Conservation (phyloP, 2,329 filamentous ascomycete genomes). For the Ascochyta clinopodiicola region DNA sequence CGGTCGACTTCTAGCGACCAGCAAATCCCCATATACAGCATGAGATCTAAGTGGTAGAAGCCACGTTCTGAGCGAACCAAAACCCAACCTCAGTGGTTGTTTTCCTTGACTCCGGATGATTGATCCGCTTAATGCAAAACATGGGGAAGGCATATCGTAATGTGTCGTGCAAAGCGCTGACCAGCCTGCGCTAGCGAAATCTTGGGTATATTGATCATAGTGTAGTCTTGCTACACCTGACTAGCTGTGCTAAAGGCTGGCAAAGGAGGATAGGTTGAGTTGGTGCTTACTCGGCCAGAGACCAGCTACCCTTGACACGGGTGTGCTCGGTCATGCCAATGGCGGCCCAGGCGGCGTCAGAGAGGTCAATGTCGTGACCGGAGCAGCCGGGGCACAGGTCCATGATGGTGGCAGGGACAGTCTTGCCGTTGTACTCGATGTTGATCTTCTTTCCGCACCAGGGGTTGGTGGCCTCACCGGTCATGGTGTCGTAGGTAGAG, state of each 20-base stretch:
- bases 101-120: slow-evolving; percentile 32
- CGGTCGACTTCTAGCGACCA: slow-evolving; percentile 11
- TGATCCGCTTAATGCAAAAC: slow-evolving; percentile 34
- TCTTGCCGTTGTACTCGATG: slow-evolving; percentile 41
- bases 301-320: slow-evolving; percentile 37
- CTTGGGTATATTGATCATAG: slow-evolving; percentile 39
- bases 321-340: slow-evolving; percentile 32
- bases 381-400: slow-evolving; percentile 47
- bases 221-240: slow-evolving; percentile 19
- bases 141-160: slow-evolving; percentile 33
- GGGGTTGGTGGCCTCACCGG: slow-evolving; percentile 41
- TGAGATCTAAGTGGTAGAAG: slow-evolving; percentile 23
- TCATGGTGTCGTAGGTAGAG: slow-evolving; percentile 40
- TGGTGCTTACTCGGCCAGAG: slow-evolving; percentile 29
- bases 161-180: slow-evolving; percentile 51
- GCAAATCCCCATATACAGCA: slow-evolving; percentile 30
- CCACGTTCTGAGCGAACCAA: slow-evolving; percentile 18
- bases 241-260: slow-evolving; percentile 33
- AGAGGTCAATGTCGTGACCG: slow-evolving; percentile 40
- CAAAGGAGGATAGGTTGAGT: slow-evolving; percentile 20
- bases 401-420: slow-evolving; percentile 36
- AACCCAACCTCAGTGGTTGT: slow-evolving; percentile 21
- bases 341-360: slow-evolving; percentile 37
- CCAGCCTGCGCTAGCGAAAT: slow-evolving; percentile 48
- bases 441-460: slow-evolving; percentile 45